Base-by-base conservation (phyloP, 2,329 filamentous ascomycete genomes). In the Phialophora verrucosa region DNA sequence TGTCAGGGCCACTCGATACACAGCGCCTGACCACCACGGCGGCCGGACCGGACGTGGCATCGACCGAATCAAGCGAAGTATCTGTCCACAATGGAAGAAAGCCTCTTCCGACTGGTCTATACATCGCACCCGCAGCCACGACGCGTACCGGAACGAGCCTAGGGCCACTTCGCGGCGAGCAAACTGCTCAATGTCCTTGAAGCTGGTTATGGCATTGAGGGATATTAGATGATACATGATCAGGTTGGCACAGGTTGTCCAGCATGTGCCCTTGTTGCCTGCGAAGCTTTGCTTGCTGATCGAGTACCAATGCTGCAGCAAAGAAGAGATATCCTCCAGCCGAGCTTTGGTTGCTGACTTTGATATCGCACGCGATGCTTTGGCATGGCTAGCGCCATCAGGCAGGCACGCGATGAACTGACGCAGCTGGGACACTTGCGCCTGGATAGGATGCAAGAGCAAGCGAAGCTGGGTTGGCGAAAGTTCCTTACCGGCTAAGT, bases 141-240 rank as follows among this genome's bases (percentile, higher is more conserved):
- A 78, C 47, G 85, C 75, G 29, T 83, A 83, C 79, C 85, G 84
- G 72, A 84, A 84, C 3, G 82, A 81, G 7, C 83, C 83, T 68
- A 88, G 83, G 54, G 86, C 82, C 25, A 79, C 81, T 65, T 90
- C 88, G 42, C 84, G 82, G 17, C 89, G 83, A 3, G 89, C 89
- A 10, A 91, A 79, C 3, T 84, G 82, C 78, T 91, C 89, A 54
- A 91, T 86, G 71, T 88, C 86, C 1, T 85, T 82, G 73, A 91
- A 90, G 76, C 87, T 87, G 17, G 88, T 88, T 31, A 90, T 84
- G 8, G 87, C 84, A 71, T 91, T 91, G 65, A 92, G 82, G 57
- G 85, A 88, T 74, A 91, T 87, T 50, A 91, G 82, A 72, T 92
- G 89, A 75, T 89, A 91, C 67, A 91, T 83, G 51, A 90, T 84